These are phyloP conservation scores for Aquilaria agallochum DNA, from an alignment of 441 rosid species.

Conservation along the genomic window DNA sequence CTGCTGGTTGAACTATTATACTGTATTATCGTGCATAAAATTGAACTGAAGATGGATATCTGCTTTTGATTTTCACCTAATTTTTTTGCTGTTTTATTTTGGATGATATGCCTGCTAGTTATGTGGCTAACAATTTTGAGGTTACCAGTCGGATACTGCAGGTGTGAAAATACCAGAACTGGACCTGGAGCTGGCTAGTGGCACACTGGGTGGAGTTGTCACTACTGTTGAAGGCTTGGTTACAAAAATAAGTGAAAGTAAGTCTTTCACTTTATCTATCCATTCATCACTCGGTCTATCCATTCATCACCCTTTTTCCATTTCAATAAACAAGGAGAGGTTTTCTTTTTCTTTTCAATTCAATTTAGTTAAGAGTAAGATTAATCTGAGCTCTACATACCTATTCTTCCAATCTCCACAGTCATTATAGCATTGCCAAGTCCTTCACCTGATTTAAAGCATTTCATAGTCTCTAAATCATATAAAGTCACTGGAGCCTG, in stretches of 20 bases:
- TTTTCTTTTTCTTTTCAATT: too few relatives aligned
- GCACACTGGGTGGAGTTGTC: conserved; percentile 88
- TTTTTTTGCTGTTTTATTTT: background rate
- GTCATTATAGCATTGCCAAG: background rate
- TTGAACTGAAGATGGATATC: background rate
- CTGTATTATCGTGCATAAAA: too few relatives aligned
- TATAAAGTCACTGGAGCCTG: too few relatives aligned
- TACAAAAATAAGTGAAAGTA: conserved; percentile 92
- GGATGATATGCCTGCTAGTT: background rate
- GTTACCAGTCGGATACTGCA: conserved; percentile 86
- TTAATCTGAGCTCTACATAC: conserved; percentile 1
- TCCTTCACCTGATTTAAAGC: too few relatives aligned
- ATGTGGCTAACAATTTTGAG: conserved; percentile 1
- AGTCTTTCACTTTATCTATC: conserved; percentile 20
- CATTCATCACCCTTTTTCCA: too few relatives aligned
- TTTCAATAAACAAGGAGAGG: too few relatives aligned
- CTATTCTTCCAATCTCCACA: conserved; percentile 2
- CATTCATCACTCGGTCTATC: too few relatives aligned
- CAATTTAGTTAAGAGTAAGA: too few relatives aligned
- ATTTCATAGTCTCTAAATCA: too few relatives aligned
- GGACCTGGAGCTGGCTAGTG: conserved; percentile 88
- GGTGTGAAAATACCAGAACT: conserved; percentile 81
- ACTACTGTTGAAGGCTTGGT: conserved; percentile 98
- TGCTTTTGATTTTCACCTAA: background rate
- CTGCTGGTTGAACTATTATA: too few relatives aligned